Evolutionary conservation across 1,284 basidiomycete genomes (phyloP).

Genomic region (Ceratobasidium sp.): DNA sequence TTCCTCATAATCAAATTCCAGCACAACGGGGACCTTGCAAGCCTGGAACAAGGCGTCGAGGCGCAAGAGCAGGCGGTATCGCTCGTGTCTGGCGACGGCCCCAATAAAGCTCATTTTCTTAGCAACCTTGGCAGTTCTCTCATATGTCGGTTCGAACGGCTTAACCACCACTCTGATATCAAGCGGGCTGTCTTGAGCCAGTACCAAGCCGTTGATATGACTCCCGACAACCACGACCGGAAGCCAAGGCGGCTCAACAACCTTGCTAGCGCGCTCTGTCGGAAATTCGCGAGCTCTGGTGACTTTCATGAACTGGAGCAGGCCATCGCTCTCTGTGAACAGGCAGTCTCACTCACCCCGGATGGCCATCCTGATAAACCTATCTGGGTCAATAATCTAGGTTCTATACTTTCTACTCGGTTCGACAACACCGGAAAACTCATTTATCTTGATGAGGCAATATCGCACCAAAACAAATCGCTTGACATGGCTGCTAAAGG

Average conservation of each 20-base stretch:
- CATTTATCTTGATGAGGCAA: constrained; percentile 16
- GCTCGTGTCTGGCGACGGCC: not conserved
- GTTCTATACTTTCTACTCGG: not conserved
- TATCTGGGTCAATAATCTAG: constrained; percentile 1
- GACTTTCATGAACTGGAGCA: not conserved
- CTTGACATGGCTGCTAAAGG: not conserved
- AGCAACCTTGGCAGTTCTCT: constrained; percentile 10
- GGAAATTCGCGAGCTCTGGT: not conserved
- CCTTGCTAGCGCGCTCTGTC: not conserved
- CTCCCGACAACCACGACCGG: not conserved
- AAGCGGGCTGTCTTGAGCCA: not conserved
- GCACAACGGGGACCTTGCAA: not conserved
- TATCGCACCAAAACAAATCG: not conserved
- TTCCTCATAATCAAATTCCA: not conserved
- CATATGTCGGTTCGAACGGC: not conserved
- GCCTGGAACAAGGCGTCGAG: not conserved
- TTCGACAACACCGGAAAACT: constrained; percentile 7
- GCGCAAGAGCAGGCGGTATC: not conserved
- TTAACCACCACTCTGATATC: not conserved
- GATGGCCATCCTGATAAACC: constrained; percentile 13
- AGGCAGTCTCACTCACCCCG: not conserved
- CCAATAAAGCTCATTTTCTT: not conserved
- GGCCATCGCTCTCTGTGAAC: not conserved
- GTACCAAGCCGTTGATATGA: not conserved
- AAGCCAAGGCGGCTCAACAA: not conserved